These are phyloP conservation scores for Pilasporangium apinafurcum DNA, from an alignment of 352 stramenopile species.

Conservation along the genomic window DNA sequence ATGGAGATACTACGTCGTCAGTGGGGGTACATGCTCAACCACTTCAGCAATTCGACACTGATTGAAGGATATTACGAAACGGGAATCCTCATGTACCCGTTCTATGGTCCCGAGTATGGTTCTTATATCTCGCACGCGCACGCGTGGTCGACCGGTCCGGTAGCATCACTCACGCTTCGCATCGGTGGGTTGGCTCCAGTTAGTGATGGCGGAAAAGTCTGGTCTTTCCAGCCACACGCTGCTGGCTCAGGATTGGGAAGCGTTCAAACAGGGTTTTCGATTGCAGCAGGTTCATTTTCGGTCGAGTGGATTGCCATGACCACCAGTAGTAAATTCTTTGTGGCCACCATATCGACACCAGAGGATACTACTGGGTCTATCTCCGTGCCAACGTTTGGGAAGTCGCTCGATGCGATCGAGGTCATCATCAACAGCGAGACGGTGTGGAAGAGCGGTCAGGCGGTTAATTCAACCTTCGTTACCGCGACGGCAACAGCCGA, in stretches of 20 bases:
- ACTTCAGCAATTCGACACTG: conserved; percentile 27
- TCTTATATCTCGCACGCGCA: conserved; percentile 27
- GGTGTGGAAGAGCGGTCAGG: conserved; percentile 12
- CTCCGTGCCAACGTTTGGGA: conserved; percentile 22
- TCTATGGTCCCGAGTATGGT: conserved; percentile 18
- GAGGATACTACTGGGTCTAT: conserved; percentile 15
- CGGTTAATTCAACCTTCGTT: conserved; percentile 7
- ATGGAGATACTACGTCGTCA: conserved; percentile 22
- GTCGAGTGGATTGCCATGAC: conserved; percentile 18
- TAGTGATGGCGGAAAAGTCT: conserved; percentile 16
- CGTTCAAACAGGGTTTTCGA: conserved; percentile 16
- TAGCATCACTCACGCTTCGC: conserved; percentile 12
- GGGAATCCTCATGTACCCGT: conserved; percentile 22
- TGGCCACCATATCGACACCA: conserved; percentile 6
- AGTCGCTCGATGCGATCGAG: conserved; percentile 10
- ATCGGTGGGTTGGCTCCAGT: conserved; percentile 15
- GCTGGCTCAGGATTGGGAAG: conserved; percentile 7
- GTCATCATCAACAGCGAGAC: conserved; percentile 21
- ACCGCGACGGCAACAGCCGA: conserved; percentile 4
- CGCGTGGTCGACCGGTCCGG: conserved; percentile 25
- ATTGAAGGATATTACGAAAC: conserved; percentile 31
- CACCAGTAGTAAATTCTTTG: conserved; percentile 11
- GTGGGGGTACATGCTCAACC: conserved; percentile 30
- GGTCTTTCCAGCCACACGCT: conserved; percentile 17
- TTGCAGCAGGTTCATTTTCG: conserved; percentile 10